These are phyloP conservation scores for Salix suchowensis DNA, from an alignment of 345 rosid genomes.

Conservation along the genomic window DNA sequence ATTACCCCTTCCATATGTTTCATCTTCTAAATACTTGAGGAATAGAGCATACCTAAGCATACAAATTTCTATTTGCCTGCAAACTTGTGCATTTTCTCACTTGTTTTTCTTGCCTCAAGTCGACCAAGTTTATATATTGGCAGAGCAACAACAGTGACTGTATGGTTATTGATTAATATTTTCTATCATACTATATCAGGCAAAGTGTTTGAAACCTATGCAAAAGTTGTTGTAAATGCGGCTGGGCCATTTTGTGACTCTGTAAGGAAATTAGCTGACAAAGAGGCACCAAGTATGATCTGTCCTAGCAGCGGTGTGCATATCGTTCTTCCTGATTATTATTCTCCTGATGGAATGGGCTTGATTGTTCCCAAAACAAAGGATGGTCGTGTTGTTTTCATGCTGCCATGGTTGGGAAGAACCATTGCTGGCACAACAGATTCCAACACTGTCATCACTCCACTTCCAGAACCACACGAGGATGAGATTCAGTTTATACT, in stretches of 20 bases:
- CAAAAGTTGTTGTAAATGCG: constrained; percentile 87
- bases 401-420: constrained; percentile 98
- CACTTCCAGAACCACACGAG: constrained; percentile 94
- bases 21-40: too few relatives aligned
- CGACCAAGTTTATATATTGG: neutral
- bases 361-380: constrained; percentile 98
- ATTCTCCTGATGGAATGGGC: constrained; percentile 99
- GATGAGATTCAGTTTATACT: constrained; percentile 96
- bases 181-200: constrained; percentile 40
- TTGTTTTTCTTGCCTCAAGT: neutral
- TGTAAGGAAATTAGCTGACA: constrained; percentile 73
- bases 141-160: neutral
- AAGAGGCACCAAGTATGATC: constrained; percentile 65
- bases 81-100: neutral
- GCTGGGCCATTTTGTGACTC: constrained; percentile 97
- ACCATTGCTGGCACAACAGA: constrained; percentile 97
- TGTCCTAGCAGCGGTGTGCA: constrained; percentile 98
- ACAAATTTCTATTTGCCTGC: neutral
- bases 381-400: constrained; percentile 97
- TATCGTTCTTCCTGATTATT: constrained; percentile 89
- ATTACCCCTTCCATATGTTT: neutral
- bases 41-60: neutral
- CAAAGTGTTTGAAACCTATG: constrained; percentile 75
- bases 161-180: constrained; percentile 7
- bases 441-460: constrained; percentile 70